Evolutionary conservation across 768 basidiomycete species (phyloP).

Genomic region (Rhizopogon vinicolor): DNA sequence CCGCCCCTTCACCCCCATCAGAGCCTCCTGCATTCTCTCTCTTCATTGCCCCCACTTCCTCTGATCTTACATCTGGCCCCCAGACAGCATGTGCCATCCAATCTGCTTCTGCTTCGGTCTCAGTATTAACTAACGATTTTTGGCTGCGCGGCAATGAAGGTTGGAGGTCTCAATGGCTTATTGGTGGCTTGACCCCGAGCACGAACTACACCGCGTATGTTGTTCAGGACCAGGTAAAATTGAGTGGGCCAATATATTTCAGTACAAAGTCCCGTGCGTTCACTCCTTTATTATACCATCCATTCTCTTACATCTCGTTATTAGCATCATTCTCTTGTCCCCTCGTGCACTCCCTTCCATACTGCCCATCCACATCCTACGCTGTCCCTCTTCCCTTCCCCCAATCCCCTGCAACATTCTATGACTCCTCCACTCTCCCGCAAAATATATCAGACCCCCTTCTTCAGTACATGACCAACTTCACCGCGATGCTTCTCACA

Average conservation of each 20-base stretch:
- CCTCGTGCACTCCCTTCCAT: slow-evolving; percentile 66
- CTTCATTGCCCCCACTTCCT: slow-evolving; percentile 47
- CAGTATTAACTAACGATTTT: slow-evolving; percentile 37
- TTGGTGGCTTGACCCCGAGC: slow-evolving; percentile 50
- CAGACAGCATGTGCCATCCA: slow-evolving; percentile 60
- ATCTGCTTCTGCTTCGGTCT: slow-evolving; percentile 31
- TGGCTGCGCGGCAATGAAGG: slow-evolving; percentile 58
- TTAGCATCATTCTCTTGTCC: slow-evolving; percentile 66
- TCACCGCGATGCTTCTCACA: slow-evolving; percentile 66
- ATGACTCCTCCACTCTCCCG: slow-evolving; percentile 52
- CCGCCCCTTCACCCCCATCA: slow-evolving; percentile 37
- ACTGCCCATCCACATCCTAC: slow-evolving; percentile 68
- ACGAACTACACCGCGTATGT: slow-evolving; percentile 82
- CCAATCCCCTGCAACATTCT: slow-evolving; percentile 33
- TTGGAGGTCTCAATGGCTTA: slow-evolving; percentile 66
- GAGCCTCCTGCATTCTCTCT: slow-evolving; percentile 48
- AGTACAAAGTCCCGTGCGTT: slow-evolving; percentile 54
- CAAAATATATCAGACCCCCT: slow-evolving; percentile 44
- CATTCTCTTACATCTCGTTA: not conserved
- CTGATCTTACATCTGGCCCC: slow-evolving; percentile 36
- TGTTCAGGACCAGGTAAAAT: slow-evolving; percentile 47
- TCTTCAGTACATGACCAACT: slow-evolving; percentile 60
- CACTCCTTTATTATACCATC: not conserved
- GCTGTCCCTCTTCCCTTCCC: slow-evolving; percentile 62
- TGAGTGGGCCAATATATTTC: slow-evolving; percentile 68